Percentiles rank a stretch among this genome's conserved stretches.
These are phyloP conservation scores for Metschnikowia rubicola DNA, from an alignment of 805 yeast species.

Conservation along the genomic window DNA sequence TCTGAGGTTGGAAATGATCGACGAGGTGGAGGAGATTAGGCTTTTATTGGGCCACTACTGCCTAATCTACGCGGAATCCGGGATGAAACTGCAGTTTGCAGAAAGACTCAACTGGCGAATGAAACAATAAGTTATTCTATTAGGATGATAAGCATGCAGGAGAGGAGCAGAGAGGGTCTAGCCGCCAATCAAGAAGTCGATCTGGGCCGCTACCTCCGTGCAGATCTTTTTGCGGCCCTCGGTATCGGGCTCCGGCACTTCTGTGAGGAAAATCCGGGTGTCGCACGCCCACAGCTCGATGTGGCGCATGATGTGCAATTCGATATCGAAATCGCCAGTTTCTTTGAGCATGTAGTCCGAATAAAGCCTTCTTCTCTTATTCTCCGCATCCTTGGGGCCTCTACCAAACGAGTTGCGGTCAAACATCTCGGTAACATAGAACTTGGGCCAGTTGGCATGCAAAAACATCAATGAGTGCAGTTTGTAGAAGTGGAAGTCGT, in stretches of 20 bases:
- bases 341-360: conserved; percentile 24
- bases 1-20: conserved; percentile 58
- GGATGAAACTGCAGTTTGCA: conserved; percentile 5
- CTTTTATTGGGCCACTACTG: conserved; percentile 63
- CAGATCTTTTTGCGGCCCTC: conserved; percentile 25
- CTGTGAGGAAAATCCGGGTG: conserved; percentile 18
- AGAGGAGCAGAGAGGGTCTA: background rate
- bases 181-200: conserved; percentile 19
- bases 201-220: conserved; percentile 22
- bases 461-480: conserved; percentile 28
- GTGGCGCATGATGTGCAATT: conserved; percentile 25
- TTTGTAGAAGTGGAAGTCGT: conserved; percentile 28
- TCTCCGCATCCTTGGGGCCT: conserved; percentile 23
- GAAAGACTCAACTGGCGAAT: background rate
- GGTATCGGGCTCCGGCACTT: conserved; percentile 21
- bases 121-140: background rate
- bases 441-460: conserved; percentile 41
- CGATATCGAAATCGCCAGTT: conserved; percentile 27
- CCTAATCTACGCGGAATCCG: conserved; percentile 22
- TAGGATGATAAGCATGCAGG: background rate
- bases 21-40: conserved; percentile 70
- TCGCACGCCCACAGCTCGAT: conserved; percentile 30
- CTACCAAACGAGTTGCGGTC: conserved; percentile 24
- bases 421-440: conserved; percentile 25
- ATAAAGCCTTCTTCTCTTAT: conserved; percentile 28